Evolutionary conservation across 495 filamentous ascomycete genomes (phyloP), one percentile per base, ranked within the genome.

Genomic region (Penicillium cinerascens): DNA sequence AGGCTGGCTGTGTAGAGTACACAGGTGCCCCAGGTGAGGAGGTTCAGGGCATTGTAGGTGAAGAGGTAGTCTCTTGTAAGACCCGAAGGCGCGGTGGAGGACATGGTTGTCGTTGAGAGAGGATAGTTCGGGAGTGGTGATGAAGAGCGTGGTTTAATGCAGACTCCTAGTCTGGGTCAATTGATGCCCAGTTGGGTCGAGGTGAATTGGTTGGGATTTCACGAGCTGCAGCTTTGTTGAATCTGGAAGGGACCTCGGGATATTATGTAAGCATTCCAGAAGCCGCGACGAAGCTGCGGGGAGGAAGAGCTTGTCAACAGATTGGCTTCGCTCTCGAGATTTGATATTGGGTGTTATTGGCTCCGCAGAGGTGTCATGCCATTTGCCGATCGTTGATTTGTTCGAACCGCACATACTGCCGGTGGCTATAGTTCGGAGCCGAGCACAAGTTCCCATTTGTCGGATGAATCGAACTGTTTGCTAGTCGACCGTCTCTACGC

Each of bases 1-100:
- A 81, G 75, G 40, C 77, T 61, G 13, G 78, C 52, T 16, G 78
- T 74, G 42, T 86, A 82, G 44, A 79, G 73, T 47, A 95, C 78
- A 47, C 93, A 82, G 23, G 76, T 77, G 16, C 77, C 62, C 93
- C 93, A 98, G 52, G 91, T 78, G 39, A 84, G 48, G 48, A 88
- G 82, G 56, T 82, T 90, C 53, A 85, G 59, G 56, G 82, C 71
- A 68, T 97, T 98, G 82, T 97, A 98, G 63, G 81, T 66, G 66
- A 87, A 78, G 37, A 97, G 82, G 74, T 95, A 95, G 47, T 49
- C 47, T 42, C 56, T 55, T 49, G 61, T 63, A 16, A 69, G 54
- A 51, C 65, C 65, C 20, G 60, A 37, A 0, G 66, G 51, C 42
- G 57, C 57, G 18, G 67, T 58, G 40, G 61, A 46, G 21, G 54